Evolutionary conservation across 148 eudicot species (phyloP), one percentile per base, ranked within the genome.

Genomic region (Vaccinium corymbosum): DNA sequence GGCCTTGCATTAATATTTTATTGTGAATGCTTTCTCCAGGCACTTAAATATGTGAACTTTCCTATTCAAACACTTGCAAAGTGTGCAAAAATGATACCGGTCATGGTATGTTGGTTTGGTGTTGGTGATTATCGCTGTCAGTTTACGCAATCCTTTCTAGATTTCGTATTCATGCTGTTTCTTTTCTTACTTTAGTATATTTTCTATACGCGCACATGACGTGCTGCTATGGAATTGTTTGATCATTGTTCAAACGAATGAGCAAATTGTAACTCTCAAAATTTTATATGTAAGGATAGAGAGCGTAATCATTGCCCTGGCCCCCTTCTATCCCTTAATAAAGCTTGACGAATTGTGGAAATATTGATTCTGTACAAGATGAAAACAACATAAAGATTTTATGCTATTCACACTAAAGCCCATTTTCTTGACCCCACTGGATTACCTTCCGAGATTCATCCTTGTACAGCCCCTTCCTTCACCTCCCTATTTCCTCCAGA

Each of bases 81-180:
- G 89, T 95, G 98, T 89, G 98, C 97, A 84, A 95, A 95, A 85
- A 95, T 94, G 98, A 95, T 95, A 78, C 98, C 98, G 78, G 98
- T 95, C 62, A 95, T 95, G 98, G 98, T 95, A 88, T 80, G 95
- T 89, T 42, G 57, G 70, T 72, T 70, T 76, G 19, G 29, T 55
- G 46, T 32, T 35, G 5, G 20, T 51, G 32, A 70, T 81, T 49
- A 49, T 66, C 61, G 10, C 12, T 14, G 17, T 81, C 55, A 81
- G 6, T 22, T 22, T 81, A 64, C 16, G 7, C 2, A 7, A 2
- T 51, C 53, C 10, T 68, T 68, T 71, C 27, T 66, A 25, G 22
- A 27, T 66, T 49, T 66, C 27, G 73, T 15, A 68, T 68, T 68
- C 62, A 68, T 10, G 6, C 9, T 20, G 3, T 32, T 29, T 50